Evolutionary conservation across 1,284 basidiomycete species (phyloP), one percentile per base, ranked within the genome.

Genomic region (Wolfiporia cocos): DNA sequence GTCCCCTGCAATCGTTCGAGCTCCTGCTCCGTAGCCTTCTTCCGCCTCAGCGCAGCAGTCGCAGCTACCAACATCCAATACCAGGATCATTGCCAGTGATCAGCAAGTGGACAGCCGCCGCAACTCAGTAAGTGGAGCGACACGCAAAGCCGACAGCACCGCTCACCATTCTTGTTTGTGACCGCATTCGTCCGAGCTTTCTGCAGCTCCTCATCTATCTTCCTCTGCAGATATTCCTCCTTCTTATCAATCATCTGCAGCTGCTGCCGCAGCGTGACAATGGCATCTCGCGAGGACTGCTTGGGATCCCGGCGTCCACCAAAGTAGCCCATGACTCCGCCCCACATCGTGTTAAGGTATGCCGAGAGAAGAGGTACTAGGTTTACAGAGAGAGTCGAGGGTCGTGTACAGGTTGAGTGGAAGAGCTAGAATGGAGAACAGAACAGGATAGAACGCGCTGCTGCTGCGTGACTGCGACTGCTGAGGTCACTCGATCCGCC

Each of bases 241-340:
- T 97, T 97, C 90, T 98, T 99, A 77, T 98, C 93, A 54, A 99
- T 84, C 82, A 97, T 88, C 65, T 94, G 81, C 49, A 94, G 75
- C 62, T 93, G 88, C 66, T 92, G 83, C 55, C 92, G 78, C 54
- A 95, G 73, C 24, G 70, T 74, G 47, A 95, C 86, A 62, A 95
- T 95, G 36, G 92, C 87, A 61, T 92, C 87, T 54, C 90, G 76
- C 26, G 90, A 82, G 26, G 78, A 71, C 63, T 84, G 78, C 62
- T 87, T 88, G 24, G 86, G 71, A 62, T 93, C 87, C 60, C 81
- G 81, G 53, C 79, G 74, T 34, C 81, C 81, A 19, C 79, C 80
- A 60, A 90, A 89, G 70, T 85, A 92, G 59, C 81, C 85, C 81
- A 93, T 87, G 64, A 92, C 81, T 40, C 83, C 74, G 12, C 88